These are phyloP conservation scores for Tephrocybe sp. DNA, from an alignment of 768 basidiomycete species.

Conservation along the genomic window DNA sequence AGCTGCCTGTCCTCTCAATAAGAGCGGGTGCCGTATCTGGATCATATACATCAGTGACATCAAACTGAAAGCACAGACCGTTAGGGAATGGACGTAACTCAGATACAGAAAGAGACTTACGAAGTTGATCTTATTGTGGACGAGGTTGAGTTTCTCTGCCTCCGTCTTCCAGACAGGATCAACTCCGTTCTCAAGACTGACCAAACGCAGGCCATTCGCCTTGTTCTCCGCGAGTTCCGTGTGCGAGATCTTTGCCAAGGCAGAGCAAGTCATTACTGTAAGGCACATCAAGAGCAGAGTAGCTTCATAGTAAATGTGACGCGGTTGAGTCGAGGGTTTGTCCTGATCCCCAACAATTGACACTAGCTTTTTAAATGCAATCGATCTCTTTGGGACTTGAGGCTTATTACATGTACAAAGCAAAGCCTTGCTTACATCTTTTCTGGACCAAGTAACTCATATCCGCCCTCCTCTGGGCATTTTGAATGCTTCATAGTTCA, in stretches of 20 bases:
- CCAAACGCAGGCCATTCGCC: conserved; percentile 30
- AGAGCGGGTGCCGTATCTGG: not conserved
- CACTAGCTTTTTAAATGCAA: too few species aligned
- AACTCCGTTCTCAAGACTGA: conserved; percentile 26
- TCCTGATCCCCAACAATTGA: too few species aligned
- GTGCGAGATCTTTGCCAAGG: conserved; percentile 15
- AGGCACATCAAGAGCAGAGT: not conserved
- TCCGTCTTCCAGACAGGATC: conserved; percentile 33
- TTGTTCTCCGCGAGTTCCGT: conserved; percentile 25
- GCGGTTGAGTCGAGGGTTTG: too few species aligned
- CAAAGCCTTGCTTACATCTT: too few species aligned
- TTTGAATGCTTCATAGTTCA: too few species aligned
- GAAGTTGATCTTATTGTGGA: conserved; percentile 22
- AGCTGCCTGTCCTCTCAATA: not conserved
- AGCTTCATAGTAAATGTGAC: not conserved
- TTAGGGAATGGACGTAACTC: not conserved
- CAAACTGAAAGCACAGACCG: not conserved
- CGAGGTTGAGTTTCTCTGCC: conserved; percentile 27
- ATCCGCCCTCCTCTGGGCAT: too few species aligned
- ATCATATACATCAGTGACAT: conserved; percentile 3
- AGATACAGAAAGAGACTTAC: conserved; percentile 16
- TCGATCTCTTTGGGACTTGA: too few species aligned
- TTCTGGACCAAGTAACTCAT: too few species aligned
- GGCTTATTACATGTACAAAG: too few species aligned
- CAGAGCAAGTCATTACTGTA: conserved; percentile 1